A percentile compares a stretch with the other conserved stretches of the same genome.
phyloP scores from a whole-genome alignment of 805 yeast genomes.

The Starmera dryadoides region DNA sequence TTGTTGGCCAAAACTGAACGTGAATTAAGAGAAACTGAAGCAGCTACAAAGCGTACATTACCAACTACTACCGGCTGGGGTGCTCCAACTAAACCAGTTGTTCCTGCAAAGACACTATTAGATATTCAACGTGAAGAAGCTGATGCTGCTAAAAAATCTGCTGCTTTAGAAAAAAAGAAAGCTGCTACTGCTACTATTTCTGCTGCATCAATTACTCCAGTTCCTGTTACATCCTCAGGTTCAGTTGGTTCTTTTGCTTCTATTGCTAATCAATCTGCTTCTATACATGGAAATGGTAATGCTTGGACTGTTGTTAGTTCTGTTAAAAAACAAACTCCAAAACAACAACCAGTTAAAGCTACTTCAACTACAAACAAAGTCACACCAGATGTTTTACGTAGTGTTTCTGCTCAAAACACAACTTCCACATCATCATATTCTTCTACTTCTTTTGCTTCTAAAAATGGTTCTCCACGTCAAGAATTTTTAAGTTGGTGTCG shows the following conservation, averaged over 20 bases:
- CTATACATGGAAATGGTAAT: slow-evolving; percentile 2
- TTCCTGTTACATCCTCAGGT: no score
- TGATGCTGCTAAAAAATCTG: slow-evolving; percentile 21
- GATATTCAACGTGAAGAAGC: slow-evolving; percentile 59
- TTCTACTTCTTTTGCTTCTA: slow-evolving; percentile 1
- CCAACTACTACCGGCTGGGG: slow-evolving; percentile 34
- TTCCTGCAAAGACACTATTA: slow-evolving; percentile 43
- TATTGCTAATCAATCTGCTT: slow-evolving; percentile 10
- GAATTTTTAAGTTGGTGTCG: slow-evolving; percentile 73
- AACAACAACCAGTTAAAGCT: slow-evolving; percentile 5
- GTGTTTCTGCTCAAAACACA: slow-evolving; percentile 26
- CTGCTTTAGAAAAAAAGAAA: slow-evolving; percentile 13
- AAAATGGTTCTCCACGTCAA: slow-evolving; percentile 35
- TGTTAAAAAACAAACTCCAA: slow-evolving; percentile 12
- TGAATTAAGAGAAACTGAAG: slow-evolving; percentile 8
- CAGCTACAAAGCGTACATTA: slow-evolving; percentile 12
- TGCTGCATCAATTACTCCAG: slow-evolving; percentile 1
- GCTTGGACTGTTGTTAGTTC: slow-evolving; percentile 32
- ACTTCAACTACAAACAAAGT: slow-evolving; percentile 10
- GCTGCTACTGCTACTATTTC: slow-evolving; percentile 6
- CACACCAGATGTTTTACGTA: slow-evolving; percentile 29
- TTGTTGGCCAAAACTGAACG: slow-evolving; percentile 13
- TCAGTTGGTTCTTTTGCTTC: slow-evolving; percentile 15
- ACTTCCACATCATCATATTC: slow-evolving; percentile 6
- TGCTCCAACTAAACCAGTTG: slow-evolving; percentile 12